These are phyloP conservation scores for Nicotiana sylvestris DNA, from an alignment of 257 asterid species.

Conservation along the genomic window DNA sequence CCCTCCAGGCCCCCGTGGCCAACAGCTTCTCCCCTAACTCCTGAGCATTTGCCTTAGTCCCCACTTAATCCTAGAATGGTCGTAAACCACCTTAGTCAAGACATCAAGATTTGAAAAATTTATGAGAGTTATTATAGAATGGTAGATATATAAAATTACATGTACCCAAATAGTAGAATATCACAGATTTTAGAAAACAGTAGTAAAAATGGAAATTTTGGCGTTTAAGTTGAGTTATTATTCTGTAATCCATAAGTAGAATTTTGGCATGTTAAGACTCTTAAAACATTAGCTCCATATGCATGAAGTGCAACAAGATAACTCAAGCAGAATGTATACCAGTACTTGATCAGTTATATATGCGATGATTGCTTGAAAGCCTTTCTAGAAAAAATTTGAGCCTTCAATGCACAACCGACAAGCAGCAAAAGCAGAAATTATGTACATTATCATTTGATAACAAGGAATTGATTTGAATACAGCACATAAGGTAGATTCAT, in stretches of 20 bases:
- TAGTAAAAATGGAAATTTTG: neutral
- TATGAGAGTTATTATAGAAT: neutral
- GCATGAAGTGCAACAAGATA: neutral
- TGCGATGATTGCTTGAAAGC: neutral
- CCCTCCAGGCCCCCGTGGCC: too few species aligned
- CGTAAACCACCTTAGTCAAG: too few species aligned
- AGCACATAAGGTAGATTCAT: neutral
- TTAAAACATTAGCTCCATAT: neutral
- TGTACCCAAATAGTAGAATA: neutral
- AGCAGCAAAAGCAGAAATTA: slow-evolving; percentile 2
- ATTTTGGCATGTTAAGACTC: neutral
- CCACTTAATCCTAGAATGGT: too few species aligned
- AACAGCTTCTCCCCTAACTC: too few species aligned
- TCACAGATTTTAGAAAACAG: neutral
- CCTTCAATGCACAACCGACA: neutral
- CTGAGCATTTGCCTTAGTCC: too few species aligned
- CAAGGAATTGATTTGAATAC: neutral
- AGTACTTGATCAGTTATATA: neutral
- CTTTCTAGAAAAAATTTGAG: neutral
- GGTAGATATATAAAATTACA: neutral
- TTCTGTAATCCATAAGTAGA: neutral
- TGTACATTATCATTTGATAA: slow-evolving; percentile 1
- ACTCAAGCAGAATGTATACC: slow-evolving; percentile 1
- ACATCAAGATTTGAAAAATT: neutral
- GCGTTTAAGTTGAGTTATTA: neutral